Evolutionary conservation across 768 basidiomycete genomes (phyloP).

Genomic region (Calocybe indica): DNA sequence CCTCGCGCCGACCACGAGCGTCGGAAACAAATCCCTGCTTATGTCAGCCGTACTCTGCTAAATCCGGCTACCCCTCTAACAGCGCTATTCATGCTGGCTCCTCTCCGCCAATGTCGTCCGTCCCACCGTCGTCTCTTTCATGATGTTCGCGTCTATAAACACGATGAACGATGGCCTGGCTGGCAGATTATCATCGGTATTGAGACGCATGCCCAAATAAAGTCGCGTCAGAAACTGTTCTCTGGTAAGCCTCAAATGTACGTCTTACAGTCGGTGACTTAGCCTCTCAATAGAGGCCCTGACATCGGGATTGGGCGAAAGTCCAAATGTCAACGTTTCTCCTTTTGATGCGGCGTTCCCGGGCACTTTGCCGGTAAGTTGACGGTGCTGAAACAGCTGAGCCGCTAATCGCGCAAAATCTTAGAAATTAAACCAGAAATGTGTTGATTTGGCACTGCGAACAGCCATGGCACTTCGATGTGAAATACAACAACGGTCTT

Average conservation of each 20-base stretch:
- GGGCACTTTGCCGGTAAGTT: slow-evolving; percentile 81
- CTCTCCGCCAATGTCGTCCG: slow-evolving; percentile 14
- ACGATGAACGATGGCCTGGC: slow-evolving; percentile 63
- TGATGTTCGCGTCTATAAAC: slow-evolving; percentile 23
- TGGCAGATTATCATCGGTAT: slow-evolving; percentile 92
- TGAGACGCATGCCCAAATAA: slow-evolving; percentile 94
- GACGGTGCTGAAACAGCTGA: neutral
- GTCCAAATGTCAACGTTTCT: slow-evolving; percentile 70
- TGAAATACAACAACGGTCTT: slow-evolving; percentile 59
- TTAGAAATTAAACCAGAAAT: slow-evolving; percentile 57
- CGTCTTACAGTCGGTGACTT: neutral
- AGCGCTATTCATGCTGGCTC: slow-evolving; percentile 14
- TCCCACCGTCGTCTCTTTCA: slow-evolving; percentile 20
- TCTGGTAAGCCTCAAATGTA: slow-evolving; percentile 45
- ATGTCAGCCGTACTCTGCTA: neutral
- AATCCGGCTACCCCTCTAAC: neutral
- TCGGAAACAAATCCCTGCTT: neutral
- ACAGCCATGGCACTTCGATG: slow-evolving; percentile 75
- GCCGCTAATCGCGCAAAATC: neutral
- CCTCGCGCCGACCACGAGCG: neutral
- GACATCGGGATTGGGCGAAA: slow-evolving; percentile 35
- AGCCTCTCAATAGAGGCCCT: slow-evolving; percentile 25
- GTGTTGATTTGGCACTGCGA: slow-evolving; percentile 74
- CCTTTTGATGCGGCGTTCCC: slow-evolving; percentile 88
- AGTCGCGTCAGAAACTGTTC: slow-evolving; percentile 83